Conservation (phyloP, 495 filamentous ascomycete genomes). For the Hypoxylon fuscum region DNA sequence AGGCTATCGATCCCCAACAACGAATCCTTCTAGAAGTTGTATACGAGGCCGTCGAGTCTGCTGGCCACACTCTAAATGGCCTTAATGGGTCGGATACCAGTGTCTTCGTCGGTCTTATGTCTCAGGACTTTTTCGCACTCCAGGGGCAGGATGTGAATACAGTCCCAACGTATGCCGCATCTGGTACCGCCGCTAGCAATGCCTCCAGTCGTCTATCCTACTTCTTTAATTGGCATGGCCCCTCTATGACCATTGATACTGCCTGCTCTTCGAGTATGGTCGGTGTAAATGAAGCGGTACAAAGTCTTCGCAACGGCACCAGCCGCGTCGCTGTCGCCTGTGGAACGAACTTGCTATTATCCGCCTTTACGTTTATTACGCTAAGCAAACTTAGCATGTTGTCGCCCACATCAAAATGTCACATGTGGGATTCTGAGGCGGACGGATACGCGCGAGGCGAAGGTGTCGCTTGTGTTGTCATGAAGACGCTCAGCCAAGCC, state of each 20-base stretch:
- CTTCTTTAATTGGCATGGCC: conserved; percentile 57
- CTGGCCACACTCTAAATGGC: conserved; percentile 40
- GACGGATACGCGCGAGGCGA: conserved; percentile 71
- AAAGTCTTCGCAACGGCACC: conserved; percentile 53
- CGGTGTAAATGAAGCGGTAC: conserved; percentile 60
- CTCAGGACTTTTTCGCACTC: neutral
- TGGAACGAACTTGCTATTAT: conserved; percentile 7
- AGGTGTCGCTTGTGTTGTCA: conserved; percentile 57
- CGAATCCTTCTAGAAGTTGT: conserved; percentile 51
- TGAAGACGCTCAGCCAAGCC: conserved; percentile 61
- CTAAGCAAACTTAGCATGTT: conserved; percentile 30
- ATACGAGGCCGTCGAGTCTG: conserved; percentile 54
- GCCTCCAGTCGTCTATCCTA: conserved; percentile 58
- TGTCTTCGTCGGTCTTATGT: conserved; percentile 51
- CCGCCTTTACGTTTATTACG: neutral
- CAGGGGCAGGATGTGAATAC: neutral
- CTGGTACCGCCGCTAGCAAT: conserved; percentile 45
- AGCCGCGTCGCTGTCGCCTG: conserved; percentile 50
- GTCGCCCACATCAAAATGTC: conserved; percentile 42
- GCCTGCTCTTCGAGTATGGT: conserved; percentile 63
- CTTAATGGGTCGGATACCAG: conserved; percentile 46
- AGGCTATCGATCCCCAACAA: conserved; percentile 45
- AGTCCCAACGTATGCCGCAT: neutral
- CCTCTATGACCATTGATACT: conserved; percentile 57
- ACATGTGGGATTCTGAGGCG: conserved; percentile 57